Conservation (phyloP, 192 early-diverging fungal species). For the Anaeromyces robustus region DNA sequence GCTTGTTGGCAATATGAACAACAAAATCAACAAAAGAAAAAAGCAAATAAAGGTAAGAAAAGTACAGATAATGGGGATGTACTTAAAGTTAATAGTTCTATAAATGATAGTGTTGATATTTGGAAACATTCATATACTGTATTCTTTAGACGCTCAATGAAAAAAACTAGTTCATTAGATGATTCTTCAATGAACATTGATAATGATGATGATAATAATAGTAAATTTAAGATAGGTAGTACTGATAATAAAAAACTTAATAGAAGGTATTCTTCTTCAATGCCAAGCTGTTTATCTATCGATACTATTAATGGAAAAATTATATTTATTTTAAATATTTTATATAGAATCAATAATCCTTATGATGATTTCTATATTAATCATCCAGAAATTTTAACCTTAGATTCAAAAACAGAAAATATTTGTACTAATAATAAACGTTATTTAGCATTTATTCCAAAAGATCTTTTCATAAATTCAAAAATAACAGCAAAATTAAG, state of each 20-base stretch:
- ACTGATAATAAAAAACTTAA: background rate
- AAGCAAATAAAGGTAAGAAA: background rate
- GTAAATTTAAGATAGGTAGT: background rate
- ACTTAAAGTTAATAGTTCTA: background rate
- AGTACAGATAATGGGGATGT: background rate
- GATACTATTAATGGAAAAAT: background rate
- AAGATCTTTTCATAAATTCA: slow-evolving; percentile 55
- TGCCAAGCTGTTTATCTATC: background rate
- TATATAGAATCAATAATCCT: background rate
- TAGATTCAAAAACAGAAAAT: background rate
- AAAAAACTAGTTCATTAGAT: background rate
- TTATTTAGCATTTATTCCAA: background rate
- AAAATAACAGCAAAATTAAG: slow-evolving; percentile 71
- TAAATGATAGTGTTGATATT: background rate
- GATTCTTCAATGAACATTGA: background rate
- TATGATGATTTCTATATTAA: background rate
- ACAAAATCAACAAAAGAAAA: background rate
- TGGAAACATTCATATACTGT: background rate
- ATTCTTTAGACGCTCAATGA: background rate
- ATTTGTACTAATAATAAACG: background rate
- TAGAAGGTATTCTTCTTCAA: background rate
- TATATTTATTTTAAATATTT: background rate
- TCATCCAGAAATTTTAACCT: background rate
- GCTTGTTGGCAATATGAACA: background rate
- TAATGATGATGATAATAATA: background rate